A percentile compares a stretch with the other conserved stretches of the same genome.
These are phyloP conservation scores for Gymnopilus dilepis DNA, from an alignment of 768 basidiomycete species.

Conservation along the genomic window DNA sequence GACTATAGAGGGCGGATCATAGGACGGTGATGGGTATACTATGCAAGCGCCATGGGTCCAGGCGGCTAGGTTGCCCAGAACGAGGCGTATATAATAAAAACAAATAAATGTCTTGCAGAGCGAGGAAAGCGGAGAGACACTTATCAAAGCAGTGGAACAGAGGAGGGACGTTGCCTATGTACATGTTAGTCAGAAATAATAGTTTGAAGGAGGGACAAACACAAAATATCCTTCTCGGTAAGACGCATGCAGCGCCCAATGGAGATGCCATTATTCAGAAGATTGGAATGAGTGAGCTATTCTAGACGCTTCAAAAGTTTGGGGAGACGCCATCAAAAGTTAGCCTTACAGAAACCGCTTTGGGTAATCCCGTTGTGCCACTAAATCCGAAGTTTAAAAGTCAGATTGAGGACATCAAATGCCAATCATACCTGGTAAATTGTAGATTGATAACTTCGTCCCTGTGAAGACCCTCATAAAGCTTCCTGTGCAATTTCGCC, in stretches of 20 bases:
- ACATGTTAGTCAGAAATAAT: not conserved
- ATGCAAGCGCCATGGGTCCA: slow-evolving; percentile 78
- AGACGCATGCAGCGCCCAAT: slow-evolving; percentile 77
- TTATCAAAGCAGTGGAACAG: slow-evolving; percentile 91
- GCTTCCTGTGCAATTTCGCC: slow-evolving; percentile 46
- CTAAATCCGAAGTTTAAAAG: slow-evolving; percentile 38
- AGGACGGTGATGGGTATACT: slow-evolving; percentile 75
- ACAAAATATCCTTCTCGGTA: slow-evolving; percentile 67
- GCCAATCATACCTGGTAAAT: slow-evolving; percentile 76
- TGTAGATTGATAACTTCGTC: slow-evolving; percentile 85
- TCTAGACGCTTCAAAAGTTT: not conserved
- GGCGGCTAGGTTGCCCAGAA: slow-evolving; percentile 80
- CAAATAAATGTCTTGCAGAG: slow-evolving; percentile 3
- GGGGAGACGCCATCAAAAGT: not conserved
- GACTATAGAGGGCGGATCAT: slow-evolving; percentile 67
- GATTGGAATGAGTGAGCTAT: slow-evolving; percentile 78
- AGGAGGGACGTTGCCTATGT: slow-evolving; percentile 79
- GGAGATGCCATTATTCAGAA: slow-evolving; percentile 77
- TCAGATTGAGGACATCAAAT: not conserved
- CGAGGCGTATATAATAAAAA: slow-evolving; percentile 57
- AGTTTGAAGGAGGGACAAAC: slow-evolving; percentile 36
- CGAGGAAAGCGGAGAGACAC: slow-evolving; percentile 38
- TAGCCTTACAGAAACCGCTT: slow-evolving; percentile 76
- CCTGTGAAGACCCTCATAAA: slow-evolving; percentile 46
- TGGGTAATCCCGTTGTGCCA: slow-evolving; percentile 81